Evolutionary conservation across 2,329 filamentous ascomycete species (phyloP), one percentile per base, ranked within the genome.

Genomic region (Byssothecium circinans): DNA sequence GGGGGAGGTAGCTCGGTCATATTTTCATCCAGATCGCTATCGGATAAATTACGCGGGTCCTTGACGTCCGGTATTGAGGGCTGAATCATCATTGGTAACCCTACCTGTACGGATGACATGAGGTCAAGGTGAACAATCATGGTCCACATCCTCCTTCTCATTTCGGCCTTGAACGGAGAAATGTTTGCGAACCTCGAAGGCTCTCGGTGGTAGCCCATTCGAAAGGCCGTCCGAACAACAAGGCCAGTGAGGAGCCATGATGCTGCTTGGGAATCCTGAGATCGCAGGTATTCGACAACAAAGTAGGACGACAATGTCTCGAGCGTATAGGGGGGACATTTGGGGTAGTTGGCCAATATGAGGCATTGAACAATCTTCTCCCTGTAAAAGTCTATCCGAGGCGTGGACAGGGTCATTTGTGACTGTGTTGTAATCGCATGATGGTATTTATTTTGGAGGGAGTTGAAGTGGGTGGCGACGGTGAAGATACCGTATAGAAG

Each of bases 121-220:
- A 74, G 51, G 49, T 76, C 74, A 5, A 74, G 43, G 10, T 70
- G 65, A 34, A 69, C 51, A 23, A 75, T 49, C 56, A 85, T 79
- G 62, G 80, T 78, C 79, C 83, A 87, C 0, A 84, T 61, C 7
- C 84, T 77, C 3, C 84, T 76, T 20, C 83, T 76, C 73, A 85
- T 78, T 63, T 86, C 81, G 2, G 77, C 76, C 51, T 83, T 75
- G 50, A 81, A 86, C 0, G 79, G 75, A 0, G 76, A 76, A 8
- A 75, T 67, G 10, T 68, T 63, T 2, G 61, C 39, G 43, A 71
- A 69, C 12, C 66, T 61, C 2, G 62, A 60, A 2, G 69, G 65
- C 20, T 76, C 73, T n/a, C 73, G 66, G 42, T 75, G 74, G 45
- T 74, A 73, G 2, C 74, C 74, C 70, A 74, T 72, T 2, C 68